Base-by-base conservation (phyloP, 1,284 basidiomycete species). In the Agaricales sp. region DNA sequence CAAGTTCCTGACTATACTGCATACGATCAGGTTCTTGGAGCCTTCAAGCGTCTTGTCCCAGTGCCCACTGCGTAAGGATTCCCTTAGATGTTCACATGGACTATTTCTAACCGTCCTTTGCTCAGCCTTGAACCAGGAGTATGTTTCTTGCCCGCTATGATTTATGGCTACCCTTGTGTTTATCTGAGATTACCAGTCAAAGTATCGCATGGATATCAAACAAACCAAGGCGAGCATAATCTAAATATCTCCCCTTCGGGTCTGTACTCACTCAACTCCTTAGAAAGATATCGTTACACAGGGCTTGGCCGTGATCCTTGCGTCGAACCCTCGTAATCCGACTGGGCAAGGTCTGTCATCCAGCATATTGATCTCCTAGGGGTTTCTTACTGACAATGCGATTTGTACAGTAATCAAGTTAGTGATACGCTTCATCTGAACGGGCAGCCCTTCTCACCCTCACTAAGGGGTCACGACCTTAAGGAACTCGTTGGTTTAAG, bases 241-340 rank as follows among this genome's bases (percentile, higher is more conserved):
- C 25, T 14, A 24, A 6, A 21, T 12, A 23, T 14, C 25, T 19
- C 18, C 19, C 37, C 16, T 21, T 50, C 19, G 24, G 37, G 19
- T 22, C 21, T 16, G n/a, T 48, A 38, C 16, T 19, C 14, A 24
- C 11, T 48, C 35, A 19, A 2, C 24, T 43, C 23, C 57, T 25
- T 57, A 87, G 78, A 82, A 71, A 68, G 88, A 92, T 56, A 87
- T 92, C 51, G 70, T 69, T 43, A 82, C 73, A 2, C 87, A 91
- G 66, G 92, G 88, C 25, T 70, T 96, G 19, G 81, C 86, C 13
- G 91, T 94, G 39, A 77, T 96, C 52, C 75, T 97, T 49, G 85
- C 90, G 1, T 92, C 87, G 16, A 97, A 96, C 65, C 91, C 91
- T 12, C 80, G 92, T 51, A 94, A 94, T 60, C 91, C 93, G 1